Evolutionary conservation across 805 yeast genomes (phyloP), one percentile per base, ranked within the genome.

Genomic region (Yarrowia porcina): DNA sequence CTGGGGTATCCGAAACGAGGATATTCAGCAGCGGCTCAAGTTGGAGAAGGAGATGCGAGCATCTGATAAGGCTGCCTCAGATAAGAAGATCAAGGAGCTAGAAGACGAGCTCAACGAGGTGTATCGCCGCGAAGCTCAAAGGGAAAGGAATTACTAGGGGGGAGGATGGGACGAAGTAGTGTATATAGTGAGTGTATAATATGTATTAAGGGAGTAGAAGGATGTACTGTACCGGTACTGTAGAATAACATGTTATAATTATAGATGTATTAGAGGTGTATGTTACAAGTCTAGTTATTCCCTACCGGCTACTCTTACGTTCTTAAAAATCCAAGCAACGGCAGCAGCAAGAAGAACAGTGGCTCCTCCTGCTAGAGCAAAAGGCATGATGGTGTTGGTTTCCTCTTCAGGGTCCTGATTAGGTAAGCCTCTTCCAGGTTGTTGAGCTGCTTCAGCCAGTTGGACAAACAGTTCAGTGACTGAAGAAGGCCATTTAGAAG

Each of bases 401-500:
- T 77, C 75, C 1, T 82, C 80, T 61, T 86, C 92, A 0, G 87
- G 88, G 36, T 87, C 89, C 39, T 85, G 76, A 0, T 89, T 56
- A 0, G 78, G 77, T 0, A 98, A 93, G 6, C 90, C 88, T 7
- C 80, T 73, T 42, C 85, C 82, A 0, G 99, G 99, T 39, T 75
- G 76, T 64, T 85, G 83, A 0, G 98, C 96, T 0, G 96, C 94
- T 67, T 90, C 96, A 0, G 92, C 96, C 23, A 94, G 73, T 68
- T 89, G 96, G 25, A 88, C 86, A 71, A 93, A 89, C 20, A 94
- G 76, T 68, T 96, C 98, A 65, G 85, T 84, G 36, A 93, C 72
- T 0, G 97, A 89, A 1, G 96, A 82, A 1, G 89, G 80, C 99
- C 99, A 94, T 12, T 85, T 80, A 0, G 96, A 88, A 0, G 96